Conservation (phyloP, 2,329 filamentous ascomycete species). For the Ramularia collo-cygni region DNA sequence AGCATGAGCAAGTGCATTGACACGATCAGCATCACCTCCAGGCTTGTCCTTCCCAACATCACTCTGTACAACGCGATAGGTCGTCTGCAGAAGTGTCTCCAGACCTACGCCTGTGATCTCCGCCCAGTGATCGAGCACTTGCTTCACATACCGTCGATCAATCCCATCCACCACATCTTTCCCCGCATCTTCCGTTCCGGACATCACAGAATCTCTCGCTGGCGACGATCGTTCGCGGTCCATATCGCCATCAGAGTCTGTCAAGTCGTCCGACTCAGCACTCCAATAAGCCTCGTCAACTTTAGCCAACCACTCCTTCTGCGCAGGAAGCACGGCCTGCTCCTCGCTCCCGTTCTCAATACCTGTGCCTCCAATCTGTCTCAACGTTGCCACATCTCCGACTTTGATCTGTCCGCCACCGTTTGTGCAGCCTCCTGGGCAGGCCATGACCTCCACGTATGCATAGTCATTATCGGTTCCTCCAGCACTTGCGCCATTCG, state of each 20-base stretch:
- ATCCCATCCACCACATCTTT: constrained; percentile 42
- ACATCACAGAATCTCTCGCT: constrained; percentile 18
- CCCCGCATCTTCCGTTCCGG: constrained; percentile 21
- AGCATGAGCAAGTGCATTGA: constrained; percentile 82
- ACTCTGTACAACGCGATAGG: constrained; percentile 85
- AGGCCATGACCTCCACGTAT: constrained; percentile 99
- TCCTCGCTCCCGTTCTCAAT: constrained; percentile 31
- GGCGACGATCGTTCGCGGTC: constrained; percentile 14
- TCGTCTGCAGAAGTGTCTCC: constrained; percentile 72
- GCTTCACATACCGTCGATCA: constrained; percentile 58
- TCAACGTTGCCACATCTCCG: constrained; percentile 58
- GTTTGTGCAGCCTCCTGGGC: constrained; percentile 97
- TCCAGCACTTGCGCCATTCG: constrained; percentile 29
- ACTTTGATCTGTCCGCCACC: constrained; percentile 93
- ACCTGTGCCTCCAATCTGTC: constrained; percentile 28
- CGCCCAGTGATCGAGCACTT: constrained; percentile 70
- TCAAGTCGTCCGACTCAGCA: constrained; percentile 21
- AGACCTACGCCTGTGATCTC: constrained; percentile 61
- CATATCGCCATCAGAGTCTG: constrained; percentile 16
- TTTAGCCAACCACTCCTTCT: constrained; percentile 75
- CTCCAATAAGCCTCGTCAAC: constrained; percentile 53
- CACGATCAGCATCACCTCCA: constrained; percentile 66
- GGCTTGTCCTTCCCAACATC: constrained; percentile 75
- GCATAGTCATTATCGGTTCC: constrained; percentile 56
- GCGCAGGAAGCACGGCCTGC: constrained; percentile 55